A percentile compares a stretch with the other conserved stretches of the same genome.
These are phyloP conservation scores for Colletotrichum viniferum DNA, from an alignment of 2,329 filamentous ascomycete species.

Conservation along the genomic window DNA sequence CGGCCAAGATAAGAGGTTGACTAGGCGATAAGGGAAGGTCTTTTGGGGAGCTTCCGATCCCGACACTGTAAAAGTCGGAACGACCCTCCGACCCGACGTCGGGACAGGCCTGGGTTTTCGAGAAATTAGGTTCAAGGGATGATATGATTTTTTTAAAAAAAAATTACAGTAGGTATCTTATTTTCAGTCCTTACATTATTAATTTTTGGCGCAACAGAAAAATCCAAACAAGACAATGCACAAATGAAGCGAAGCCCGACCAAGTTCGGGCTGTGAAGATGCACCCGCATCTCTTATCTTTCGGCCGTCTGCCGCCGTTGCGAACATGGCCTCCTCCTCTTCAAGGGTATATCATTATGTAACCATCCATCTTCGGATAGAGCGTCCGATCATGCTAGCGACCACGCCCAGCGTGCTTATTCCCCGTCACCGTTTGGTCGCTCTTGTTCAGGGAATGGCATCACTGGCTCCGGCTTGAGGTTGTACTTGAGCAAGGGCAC, in stretches of 20 bases:
- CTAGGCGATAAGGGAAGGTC: neutral
- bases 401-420: neutral
- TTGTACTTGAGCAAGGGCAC: conserved; percentile 71
- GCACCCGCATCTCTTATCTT: neutral
- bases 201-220: neutral
- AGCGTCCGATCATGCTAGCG: neutral
- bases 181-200: neutral
- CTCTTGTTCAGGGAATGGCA: conserved; percentile 19
- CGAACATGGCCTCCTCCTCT: neutral
- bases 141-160: neutral
- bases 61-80: neutral
- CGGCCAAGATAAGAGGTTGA: neutral
- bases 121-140: neutral
- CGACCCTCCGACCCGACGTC: neutral
- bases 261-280: neutral
- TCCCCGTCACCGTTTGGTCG: neutral
- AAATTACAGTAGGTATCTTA: neutral
- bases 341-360: conserved; percentile 18
- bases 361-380: neutral
- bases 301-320: neutral
- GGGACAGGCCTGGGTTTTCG: neutral
- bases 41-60: conserved; percentile 1
- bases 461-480: conserved; percentile 26
- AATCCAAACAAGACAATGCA: neutral
- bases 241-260: neutral